Conservation (phyloP, 2,329 filamentous ascomycete species). For the Pestalotiopsis sp. region DNA sequence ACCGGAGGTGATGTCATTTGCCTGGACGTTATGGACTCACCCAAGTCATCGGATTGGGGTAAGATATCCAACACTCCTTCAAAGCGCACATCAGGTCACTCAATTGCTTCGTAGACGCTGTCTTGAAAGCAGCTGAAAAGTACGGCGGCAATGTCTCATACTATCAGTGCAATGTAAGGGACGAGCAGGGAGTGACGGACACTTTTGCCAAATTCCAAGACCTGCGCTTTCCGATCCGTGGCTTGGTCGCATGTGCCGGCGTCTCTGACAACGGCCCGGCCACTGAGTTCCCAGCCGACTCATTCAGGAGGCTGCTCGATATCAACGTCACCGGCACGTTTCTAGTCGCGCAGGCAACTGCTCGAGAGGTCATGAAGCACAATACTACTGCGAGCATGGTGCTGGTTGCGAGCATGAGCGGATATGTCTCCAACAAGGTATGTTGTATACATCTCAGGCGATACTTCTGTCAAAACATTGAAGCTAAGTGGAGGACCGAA, state of each 20-base stretch:
- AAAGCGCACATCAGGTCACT: not conserved
- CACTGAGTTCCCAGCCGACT: constrained; percentile 27
- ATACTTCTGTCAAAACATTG: not conserved
- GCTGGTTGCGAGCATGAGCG: constrained; percentile 54
- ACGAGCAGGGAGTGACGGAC: constrained; percentile 19
- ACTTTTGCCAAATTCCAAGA: constrained; percentile 22
- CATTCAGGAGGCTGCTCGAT: constrained; percentile 29
- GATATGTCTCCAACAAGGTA: constrained; percentile 50
- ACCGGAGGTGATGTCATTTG: constrained; percentile 36
- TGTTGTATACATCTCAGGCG: constrained; percentile 22
- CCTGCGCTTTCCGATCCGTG: constrained; percentile 29
- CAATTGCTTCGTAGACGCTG: not conserved
- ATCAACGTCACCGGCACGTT: constrained; percentile 54
- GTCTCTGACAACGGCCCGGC: constrained; percentile 31
- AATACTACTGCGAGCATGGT: constrained; percentile 48
- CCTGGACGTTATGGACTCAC: constrained; percentile 27
- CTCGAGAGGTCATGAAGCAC: constrained; percentile 49
- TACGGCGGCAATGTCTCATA: constrained; percentile 22
- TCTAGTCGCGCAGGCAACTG: constrained; percentile 47
- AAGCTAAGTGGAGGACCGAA: constrained; percentile 20
- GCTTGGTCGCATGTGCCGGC: constrained; percentile 36
- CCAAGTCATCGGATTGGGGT: constrained; percentile 24
- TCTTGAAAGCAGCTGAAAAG: constrained; percentile 13
- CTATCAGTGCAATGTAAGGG: constrained; percentile 25
- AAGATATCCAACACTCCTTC: constrained; percentile 8